Evolutionary conservation across 352 stramenopile species (phyloP).

Genomic region (Phytophthora constricta): DNA sequence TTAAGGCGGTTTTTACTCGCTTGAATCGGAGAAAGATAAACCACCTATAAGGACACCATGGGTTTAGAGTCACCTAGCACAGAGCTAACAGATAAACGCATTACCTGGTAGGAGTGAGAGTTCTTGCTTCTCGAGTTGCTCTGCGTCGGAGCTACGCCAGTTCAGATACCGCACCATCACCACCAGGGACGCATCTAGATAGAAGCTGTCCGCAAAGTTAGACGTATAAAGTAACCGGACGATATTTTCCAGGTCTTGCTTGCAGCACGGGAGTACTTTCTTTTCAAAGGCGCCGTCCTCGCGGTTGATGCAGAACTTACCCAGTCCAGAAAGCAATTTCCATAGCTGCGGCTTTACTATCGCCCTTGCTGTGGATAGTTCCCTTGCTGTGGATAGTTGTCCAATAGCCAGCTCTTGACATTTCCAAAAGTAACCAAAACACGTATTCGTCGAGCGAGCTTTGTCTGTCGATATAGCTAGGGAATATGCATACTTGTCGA

Average conservation of each 20-base stretch:
- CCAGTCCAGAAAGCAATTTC: conserved; percentile 8
- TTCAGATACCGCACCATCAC: conserved; percentile 26
- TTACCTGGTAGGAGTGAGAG: conserved; percentile 20
- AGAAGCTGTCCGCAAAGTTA: conserved; percentile 2
- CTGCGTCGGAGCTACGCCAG: conserved; percentile 21
- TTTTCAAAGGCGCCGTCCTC: background rate
- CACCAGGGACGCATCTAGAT: conserved; percentile 15
- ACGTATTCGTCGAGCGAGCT: conserved; percentile 1
- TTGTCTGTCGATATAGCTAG: conserved; percentile 1
- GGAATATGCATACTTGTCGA: background rate
- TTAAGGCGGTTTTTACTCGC: conserved; percentile 15
- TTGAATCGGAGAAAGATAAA: conserved; percentile 24
- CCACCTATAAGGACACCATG: no score
- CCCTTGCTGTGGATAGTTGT: conserved; percentile 1
- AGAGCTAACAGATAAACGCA: background rate
- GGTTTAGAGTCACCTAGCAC: conserved; percentile 1
- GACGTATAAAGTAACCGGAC: conserved; percentile 6
- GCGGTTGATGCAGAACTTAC: conserved; percentile 10
- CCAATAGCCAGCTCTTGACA: conserved; percentile 20
- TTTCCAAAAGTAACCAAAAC: conserved; percentile 18
- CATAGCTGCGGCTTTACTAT: conserved; percentile 6
- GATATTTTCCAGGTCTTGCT: conserved; percentile 12
- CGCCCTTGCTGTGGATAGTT: background rate
- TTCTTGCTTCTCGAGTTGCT: conserved; percentile 28
- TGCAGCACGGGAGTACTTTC: conserved; percentile 9